These are phyloP conservation scores for Panicum virgatum DNA, from an alignment of 202 grass and related monocot species.

Conservation along the genomic window DNA sequence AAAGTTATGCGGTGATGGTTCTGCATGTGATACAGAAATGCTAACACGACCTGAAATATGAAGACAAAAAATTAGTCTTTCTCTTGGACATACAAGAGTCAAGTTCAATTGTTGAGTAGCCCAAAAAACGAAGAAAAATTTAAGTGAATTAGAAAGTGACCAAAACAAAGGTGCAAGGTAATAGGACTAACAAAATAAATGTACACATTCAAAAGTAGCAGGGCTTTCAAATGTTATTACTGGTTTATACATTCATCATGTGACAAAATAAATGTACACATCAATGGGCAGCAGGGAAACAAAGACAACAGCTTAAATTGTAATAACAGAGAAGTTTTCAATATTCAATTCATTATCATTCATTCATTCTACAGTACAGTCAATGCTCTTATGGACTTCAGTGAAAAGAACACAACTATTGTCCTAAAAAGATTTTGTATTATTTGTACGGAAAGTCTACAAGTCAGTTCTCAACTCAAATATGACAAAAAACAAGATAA, in stretches of 20 bases:
- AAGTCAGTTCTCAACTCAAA: not conserved
- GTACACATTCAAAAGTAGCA: not conserved
- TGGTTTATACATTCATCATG: not conserved
- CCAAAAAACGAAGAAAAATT: not conserved
- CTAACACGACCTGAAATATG: not conserved
- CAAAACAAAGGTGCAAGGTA: not conserved
- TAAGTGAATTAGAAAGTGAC: not conserved
- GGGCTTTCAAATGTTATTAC: slow-evolving; percentile 5
- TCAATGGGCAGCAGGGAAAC: not conserved
- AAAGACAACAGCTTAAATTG: not conserved
- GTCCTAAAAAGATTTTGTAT: not conserved
- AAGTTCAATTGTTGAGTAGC: not conserved
- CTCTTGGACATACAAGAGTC: not conserved
- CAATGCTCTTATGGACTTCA: not conserved
- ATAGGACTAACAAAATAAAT: not conserved
- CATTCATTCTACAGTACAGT: too few species aligned
- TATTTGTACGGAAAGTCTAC: not conserved
- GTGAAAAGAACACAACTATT: not conserved
- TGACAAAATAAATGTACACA: too few species aligned
- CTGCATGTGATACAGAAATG: not conserved
- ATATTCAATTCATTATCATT: not conserved
- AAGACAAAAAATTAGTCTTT: not conserved
- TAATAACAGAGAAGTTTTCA: not conserved
- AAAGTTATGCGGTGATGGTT: not conserved
- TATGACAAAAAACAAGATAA: not conserved